phyloP scores from a whole-genome alignment of 1,139 yeast species.

The Nakaseomyces uthaithaninus region DNA sequence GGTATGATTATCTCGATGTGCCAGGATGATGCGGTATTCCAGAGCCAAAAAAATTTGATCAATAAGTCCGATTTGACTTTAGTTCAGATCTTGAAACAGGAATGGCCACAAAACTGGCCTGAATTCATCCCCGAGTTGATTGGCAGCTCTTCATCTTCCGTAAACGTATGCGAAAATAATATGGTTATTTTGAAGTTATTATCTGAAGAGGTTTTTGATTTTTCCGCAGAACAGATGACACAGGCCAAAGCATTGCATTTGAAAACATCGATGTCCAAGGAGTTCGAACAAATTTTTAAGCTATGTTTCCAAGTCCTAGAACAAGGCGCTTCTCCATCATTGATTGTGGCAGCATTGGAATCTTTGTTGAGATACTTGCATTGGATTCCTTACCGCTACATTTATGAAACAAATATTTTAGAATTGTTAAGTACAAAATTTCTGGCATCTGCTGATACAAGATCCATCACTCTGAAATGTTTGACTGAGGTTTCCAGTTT shows the following conservation, averaged over 20 bases:
- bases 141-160: conserved; percentile 70
- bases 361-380: conserved; percentile 78
- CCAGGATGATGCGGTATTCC: conserved; percentile 73
- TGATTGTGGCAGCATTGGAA: conserved; percentile 76
- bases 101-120: conserved; percentile 99
- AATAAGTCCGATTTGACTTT: conserved; percentile 89
- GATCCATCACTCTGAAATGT: conserved; percentile 82
- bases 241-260: conserved; percentile 84
- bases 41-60: conserved; percentile 70
- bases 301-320: conserved; percentile 89
- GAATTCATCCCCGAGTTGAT: conserved; percentile 92
- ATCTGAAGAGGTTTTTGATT: conserved; percentile 94
- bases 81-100: conserved; percentile 91
- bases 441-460: conserved; percentile 68
- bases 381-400: conserved; percentile 89
- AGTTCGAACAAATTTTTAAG: conserved; percentile 87
- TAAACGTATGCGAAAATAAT: conserved; percentile 93
- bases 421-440: conserved; percentile 66
- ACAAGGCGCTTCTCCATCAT: conserved; percentile 73
- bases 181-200: conserved; percentile 84
- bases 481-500: conserved; percentile 81
- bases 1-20: conserved; percentile 90
- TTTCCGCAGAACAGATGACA: conserved; percentile 88
- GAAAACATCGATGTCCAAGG: conserved; percentile 77
- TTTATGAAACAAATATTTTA: conserved; percentile 79